Evolutionary conservation across 352 stramenopile species (phyloP).

Genomic region (Phytophthora pisi): DNA sequence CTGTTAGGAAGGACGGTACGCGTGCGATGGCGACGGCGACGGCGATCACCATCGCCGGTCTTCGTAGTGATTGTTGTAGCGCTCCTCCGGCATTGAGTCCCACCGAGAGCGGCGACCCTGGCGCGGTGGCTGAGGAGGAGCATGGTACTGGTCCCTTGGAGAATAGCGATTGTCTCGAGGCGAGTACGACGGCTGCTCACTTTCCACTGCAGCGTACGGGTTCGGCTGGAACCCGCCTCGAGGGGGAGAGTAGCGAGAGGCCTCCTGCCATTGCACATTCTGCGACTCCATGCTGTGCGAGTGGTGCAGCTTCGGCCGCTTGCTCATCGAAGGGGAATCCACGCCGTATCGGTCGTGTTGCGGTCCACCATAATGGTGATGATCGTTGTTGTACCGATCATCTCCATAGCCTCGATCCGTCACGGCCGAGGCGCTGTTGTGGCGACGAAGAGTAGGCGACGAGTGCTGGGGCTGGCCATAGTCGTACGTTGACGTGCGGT

Average conservation of each 20-base stretch:
- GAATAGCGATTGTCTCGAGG: conserved; percentile 32
- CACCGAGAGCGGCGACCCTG: conserved; percentile 38
- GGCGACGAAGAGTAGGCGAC: conserved; percentile 41
- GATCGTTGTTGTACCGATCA: conserved; percentile 38
- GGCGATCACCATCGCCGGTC: conserved; percentile 35
- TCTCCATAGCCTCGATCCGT: conserved; percentile 27
- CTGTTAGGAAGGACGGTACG: conserved; percentile 36
- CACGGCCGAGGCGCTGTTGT: conserved; percentile 48
- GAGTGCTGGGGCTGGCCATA: conserved; percentile 26
- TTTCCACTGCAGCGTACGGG: conserved; percentile 41
- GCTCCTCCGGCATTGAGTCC: conserved; percentile 46
- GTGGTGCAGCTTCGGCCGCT: conserved; percentile 68
- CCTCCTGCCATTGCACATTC: conserved; percentile 47
- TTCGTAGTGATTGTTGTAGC: conserved; percentile 37
- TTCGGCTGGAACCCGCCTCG: conserved; percentile 23
- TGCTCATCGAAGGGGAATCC: conserved; percentile 39
- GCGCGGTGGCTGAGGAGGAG: conserved; percentile 15
- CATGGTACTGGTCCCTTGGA: conserved; percentile 37
- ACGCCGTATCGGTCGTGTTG: conserved; percentile 29
- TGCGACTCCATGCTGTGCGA: conserved; percentile 63
- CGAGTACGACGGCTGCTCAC: conserved; percentile 31
- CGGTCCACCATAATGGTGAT: conserved; percentile 21
- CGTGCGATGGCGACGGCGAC: conserved; percentile 8
- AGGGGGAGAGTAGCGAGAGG: conserved; percentile 34
- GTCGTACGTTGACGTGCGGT: conserved; percentile 27